Base-by-base conservation (phyloP, 1,139 yeast species). In the Taphrina sp. region DNA sequence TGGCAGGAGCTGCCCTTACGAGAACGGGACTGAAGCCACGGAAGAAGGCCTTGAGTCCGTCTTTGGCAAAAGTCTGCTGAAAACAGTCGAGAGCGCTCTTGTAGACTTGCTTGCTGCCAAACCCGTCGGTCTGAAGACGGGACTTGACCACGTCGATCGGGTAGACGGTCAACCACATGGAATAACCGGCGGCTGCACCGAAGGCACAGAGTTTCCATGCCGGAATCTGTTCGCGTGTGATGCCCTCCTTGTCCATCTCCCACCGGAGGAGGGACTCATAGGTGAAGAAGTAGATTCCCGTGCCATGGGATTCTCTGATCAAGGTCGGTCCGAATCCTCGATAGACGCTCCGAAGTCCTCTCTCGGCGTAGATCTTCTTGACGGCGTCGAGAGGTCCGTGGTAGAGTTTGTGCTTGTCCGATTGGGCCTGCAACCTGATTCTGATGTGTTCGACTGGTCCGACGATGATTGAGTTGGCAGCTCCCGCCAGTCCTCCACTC, bases 1-100 rank as follows among this genome's bases (percentile, higher is more conserved):
- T 90, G 16, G 95, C 97, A 2, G 97, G 97, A 1, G 95, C 95
- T 54, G 97, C 96, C 71, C 92, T 72, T 24, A 82, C 63, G 57
- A 84, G 72, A 36, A 89, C 82, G 0, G 90, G 92, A 1, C 76
- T 78, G 39, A 84, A 73, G 1, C 92, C 90, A 61, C 79, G 74
- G 87, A 88, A 83, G 65, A 83, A 81, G 0, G 88, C 89, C 4
- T 71, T 61, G 14, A 74, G 59, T 0, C 90, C 89, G 35, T 73
- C 74, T 20, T 35, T 64, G 2, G 62, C 63, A 67, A 72, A 72
- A 0, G 84, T 80, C 60, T 74, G 70, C 34, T 66, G 64, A 1
- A 78, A 69, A 0, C 84, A 87, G 22, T 71, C 72, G 2, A 67
- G 42, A 0, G 77, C 72, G 22, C 74, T 74, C 0, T 81, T 80